phyloP scores from a whole-genome alignment of 2,329 filamentous ascomycete species.

The Fusarium sp. region DNA sequence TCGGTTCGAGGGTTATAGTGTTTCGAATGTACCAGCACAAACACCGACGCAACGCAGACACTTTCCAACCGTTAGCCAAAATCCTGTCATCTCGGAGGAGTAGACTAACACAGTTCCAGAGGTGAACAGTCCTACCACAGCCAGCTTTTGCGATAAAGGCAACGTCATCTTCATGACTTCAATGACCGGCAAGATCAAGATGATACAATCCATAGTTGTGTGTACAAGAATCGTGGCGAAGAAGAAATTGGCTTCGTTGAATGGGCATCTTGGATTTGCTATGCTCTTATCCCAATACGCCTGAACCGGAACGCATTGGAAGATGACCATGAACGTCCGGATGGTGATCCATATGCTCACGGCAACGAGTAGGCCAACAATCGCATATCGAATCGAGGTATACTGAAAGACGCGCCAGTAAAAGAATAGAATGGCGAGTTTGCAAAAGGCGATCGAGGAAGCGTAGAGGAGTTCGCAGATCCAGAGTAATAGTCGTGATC shows the following conservation, averaged over 20 bases:
- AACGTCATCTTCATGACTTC: slow-evolving; percentile 30
- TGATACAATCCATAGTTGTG: slow-evolving; percentile 40
- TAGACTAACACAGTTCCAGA: slow-evolving; percentile 20
- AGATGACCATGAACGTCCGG: slow-evolving; percentile 49
- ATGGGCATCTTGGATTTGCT: slow-evolving; percentile 41
- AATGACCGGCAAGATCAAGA: slow-evolving; percentile 18
- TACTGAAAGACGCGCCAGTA: slow-evolving; percentile 49
- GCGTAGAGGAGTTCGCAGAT: slow-evolving; percentile 40
- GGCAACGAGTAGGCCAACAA: slow-evolving; percentile 36
- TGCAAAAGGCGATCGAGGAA: slow-evolving; percentile 44
- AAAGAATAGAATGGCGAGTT: slow-evolving; percentile 46
- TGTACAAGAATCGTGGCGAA: slow-evolving; percentile 50
- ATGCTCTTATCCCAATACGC: slow-evolving; percentile 50
- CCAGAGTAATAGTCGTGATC: slow-evolving; percentile 33
- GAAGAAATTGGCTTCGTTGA: slow-evolving; percentile 49
- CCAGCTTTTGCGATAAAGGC: slow-evolving; percentile 17
- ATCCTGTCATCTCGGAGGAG: accelerated
- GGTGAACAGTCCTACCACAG: slow-evolving; percentile 20
- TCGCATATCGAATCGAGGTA: slow-evolving; percentile 45
- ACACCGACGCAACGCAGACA: slow-evolving; percentile 33
- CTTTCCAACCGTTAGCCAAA: neutral
- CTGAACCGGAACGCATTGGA: slow-evolving; percentile 51
- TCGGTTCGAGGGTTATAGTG: slow-evolving; percentile 24
- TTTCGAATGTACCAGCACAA: slow-evolving; percentile 25
- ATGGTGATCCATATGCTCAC: slow-evolving; percentile 45